Base-by-base conservation (phyloP, 176 grass and related monocot species). In the Poa annua region DNA sequence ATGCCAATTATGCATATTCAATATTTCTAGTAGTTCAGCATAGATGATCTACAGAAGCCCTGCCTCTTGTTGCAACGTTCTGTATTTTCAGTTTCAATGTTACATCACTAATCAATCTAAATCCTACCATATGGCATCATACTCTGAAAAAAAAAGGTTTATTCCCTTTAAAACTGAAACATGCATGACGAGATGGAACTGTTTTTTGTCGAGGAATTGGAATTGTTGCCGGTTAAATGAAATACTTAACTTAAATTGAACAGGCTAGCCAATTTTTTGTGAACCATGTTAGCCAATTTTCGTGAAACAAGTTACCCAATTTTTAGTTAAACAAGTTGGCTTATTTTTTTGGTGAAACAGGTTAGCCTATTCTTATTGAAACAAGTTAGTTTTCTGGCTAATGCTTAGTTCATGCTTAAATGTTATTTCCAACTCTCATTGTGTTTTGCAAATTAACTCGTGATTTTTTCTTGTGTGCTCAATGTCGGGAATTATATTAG, bases 151-250 rank as follows among this genome's bases (percentile, higher is more conserved):
- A n/a, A 76, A 63, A 48, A 64, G 29, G 16, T 76, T 44, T 34
- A 44, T 24, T 76, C 26, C 41, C 53, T 24, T 22, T 7, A 17
- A 45, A 79, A 25, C 14, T 80, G 34, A 6, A 55, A 71, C 9
- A 35, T 56, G 29, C 59, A 24, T 12, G 19, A n/a, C n/a, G 67
- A 83, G 32, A 74, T 35, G 50, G n/a, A 79, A 64, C 16, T 84
- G 22, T 65, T 74, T 72, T 77, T 70, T 49, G 38, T 67, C 67
- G 17, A 57, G 20, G 21, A 6, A 21, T 57, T 4, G 19, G 25
- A 78, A 20, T 74, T 88, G 22, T 81, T 86, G 11, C 45, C 65
- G 16, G 6, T 80, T 7, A 80, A 86, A 53, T 80, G 38, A 38
- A 8, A 66, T 65, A 63, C 25, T 63, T 1, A 25, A 42, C 29